A percentile compares a stretch with the other conserved stretches of the same genome.
These are phyloP conservation scores for Cyberlindnera mississippiensis DNA, from an alignment of 805 yeast genomes.

Conservation along the genomic window DNA sequence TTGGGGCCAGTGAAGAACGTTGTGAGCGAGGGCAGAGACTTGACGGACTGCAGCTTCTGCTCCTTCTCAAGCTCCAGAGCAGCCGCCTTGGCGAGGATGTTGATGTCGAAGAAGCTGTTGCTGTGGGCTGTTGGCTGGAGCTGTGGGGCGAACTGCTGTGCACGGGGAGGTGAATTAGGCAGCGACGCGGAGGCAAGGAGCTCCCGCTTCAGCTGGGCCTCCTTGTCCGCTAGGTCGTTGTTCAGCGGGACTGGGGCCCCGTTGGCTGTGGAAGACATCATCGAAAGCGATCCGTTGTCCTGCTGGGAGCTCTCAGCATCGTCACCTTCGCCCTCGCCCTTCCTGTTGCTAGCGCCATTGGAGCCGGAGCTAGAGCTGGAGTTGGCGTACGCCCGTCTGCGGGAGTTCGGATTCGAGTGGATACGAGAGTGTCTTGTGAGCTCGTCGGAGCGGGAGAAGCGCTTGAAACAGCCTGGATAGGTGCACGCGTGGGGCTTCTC, in stretches of 20 bases:
- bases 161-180: conserved; percentile 27
- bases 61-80: conserved; percentile 29
- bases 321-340: no score
- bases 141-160: conserved; percentile 14
- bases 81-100: conserved; percentile 29
- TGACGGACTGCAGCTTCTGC: conserved; percentile 26
- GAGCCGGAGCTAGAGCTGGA: no score
- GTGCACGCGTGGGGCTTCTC: conserved; percentile 78
- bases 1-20: conserved; percentile 25
- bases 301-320: no score
- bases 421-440: conserved; percentile 69
- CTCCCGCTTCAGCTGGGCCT: conserved; percentile 14
- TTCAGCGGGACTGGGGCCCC: conserved; percentile 5
- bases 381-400: conserved; percentile 55
- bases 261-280: conserved; percentile 9
- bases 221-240: conserved; percentile 7
- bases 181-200: conserved; percentile 14
- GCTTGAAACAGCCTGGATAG: conserved; percentile 65
- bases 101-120: conserved; percentile 26
- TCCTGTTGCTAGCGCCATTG: no score
- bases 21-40: conserved; percentile 28
- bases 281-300: conserved; percentile 6
- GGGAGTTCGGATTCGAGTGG: conserved; percentile 67
- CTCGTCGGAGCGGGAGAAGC: conserved; percentile 69
- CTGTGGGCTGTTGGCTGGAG: conserved; percentile 5